Evolutionary conservation across 169 alveolate genomes (phyloP), one percentile per base, ranked within the genome.

Genomic region (Plasmodium blacklocki): DNA sequence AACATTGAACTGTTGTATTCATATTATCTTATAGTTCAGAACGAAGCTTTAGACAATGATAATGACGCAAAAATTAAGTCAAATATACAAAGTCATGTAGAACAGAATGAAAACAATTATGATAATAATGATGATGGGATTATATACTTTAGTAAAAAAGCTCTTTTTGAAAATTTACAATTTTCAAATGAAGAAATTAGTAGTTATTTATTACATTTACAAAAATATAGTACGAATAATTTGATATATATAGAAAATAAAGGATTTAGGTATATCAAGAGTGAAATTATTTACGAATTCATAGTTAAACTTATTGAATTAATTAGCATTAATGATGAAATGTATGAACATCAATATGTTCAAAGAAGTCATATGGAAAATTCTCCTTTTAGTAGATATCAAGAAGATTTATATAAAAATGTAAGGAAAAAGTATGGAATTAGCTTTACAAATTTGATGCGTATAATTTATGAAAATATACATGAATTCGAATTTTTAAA

Each of bases 111-210:
- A 14, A 32, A 67, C n/a, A 56, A 26, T 50, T 63, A 45, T 3
- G 12, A 23, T 18, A 52, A 43, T 23, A 18, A 68, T 18, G 83
- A 83, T 21, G 88, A 74, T 74, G 91, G 91, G 9, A 67, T 83
- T 15, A 83, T 83, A 26, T 83, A 83, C 39, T 23, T 83, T 5
- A 83, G 91, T 26, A 68, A 47, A 50, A 68, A 68, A 72, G 91
- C 85, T 11, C 73, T 83, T 47, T 83, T 83, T 49, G 83, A 68
- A 59, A 83, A 83, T 50, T 19, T 83, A 4, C 91, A 83, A 29
- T 83, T 83, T 62, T 83, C 91, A 6, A 83, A 72, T 21, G 91
- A 83, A 67, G 91, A 83, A 58, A 68, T 83, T 19, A 60, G 85
- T 26, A 83, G 91, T 47, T 83, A 83, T 72, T 72, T 83, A 18